These are phyloP conservation scores for Naganishia randhawae DNA, from an alignment of 768 basidiomycete species.

Conservation along the genomic window DNA sequence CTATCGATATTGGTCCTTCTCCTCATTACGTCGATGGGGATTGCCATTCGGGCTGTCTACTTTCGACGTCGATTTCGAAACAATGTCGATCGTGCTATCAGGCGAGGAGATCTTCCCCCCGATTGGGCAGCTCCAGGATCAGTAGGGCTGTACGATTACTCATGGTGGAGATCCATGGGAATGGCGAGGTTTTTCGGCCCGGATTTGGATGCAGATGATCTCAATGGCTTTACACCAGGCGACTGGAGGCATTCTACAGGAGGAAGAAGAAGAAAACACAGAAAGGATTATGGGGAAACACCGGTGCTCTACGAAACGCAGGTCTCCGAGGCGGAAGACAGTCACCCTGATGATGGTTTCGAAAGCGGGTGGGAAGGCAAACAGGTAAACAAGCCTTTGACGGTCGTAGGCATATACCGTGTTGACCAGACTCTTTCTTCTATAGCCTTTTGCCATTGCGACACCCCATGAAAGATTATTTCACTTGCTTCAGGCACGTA, in stretches of 20 bases:
- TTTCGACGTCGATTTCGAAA: constrained; percentile 23
- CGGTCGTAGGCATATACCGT: neutral
- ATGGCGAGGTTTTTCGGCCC: constrained; percentile 5
- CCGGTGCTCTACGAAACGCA: constrained; percentile 11
- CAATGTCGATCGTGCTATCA: constrained; percentile 16
- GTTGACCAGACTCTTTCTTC: neutral
- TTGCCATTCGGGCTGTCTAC: constrained; percentile 23
- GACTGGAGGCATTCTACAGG: neutral
- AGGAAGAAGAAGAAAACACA: constrained; percentile 6
- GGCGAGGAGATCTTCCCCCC: constrained; percentile 2
- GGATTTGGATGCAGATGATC: constrained; percentile 16
- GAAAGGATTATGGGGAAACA: constrained; percentile 10
- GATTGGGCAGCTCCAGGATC: neutral
- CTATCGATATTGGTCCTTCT: constrained; percentile 23
- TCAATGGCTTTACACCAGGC: neutral
- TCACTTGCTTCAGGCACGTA: neutral
- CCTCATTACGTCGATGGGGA: constrained; percentile 12
- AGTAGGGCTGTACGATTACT: neutral
- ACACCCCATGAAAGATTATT: neutral
- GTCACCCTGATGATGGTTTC: neutral
- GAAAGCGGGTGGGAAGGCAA: neutral
- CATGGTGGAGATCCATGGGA: constrained; percentile 9
- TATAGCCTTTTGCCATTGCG: neutral
- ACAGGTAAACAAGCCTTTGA: constrained; percentile 1
- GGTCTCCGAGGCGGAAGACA: neutral